Evolutionary conservation across 257 asterid species (phyloP), one percentile per base, ranked within the genome.

Genomic region (Striga asiatica): DNA sequence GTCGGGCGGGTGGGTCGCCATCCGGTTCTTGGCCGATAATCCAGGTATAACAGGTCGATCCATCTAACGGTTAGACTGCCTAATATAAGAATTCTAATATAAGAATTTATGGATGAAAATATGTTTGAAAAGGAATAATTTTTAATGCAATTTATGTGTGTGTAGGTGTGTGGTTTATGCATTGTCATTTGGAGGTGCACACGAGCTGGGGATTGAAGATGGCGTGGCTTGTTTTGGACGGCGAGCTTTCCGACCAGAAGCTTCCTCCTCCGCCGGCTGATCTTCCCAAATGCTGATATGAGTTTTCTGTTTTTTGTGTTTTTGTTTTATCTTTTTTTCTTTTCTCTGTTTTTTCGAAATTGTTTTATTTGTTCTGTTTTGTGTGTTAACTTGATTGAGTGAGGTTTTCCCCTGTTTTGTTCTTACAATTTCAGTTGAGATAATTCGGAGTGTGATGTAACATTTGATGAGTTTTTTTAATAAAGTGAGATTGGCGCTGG

Each of bases 151-250:
- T 10, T 38, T 38, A 0, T 11, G 2, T 10, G 2, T 2, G 46
- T 0, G 3, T 38, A 71, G 73, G 78, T 12, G 78, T 68, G 7
- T 73, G 78, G 78, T 73, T 73, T 48, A 73, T 68, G 78, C 78
- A 73, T n/a, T n/a, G 78, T 59, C 74, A 72, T 23, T 27, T 72
- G 42, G 78, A 72, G 32, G 74, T 64, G 1, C 79, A 73, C 52
- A 73, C 75, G 27, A 73, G 75, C 29, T 73, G 79, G 78, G 78
- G 78, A 1, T 57, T 73, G 72, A 73, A 73, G 42, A 73, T 73
- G 78, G 78, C 78, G 2, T 73, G 78, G 78, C 72, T 73, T 41
- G 75, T 73, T 0, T 51, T 73, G 49, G 79, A 73, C 11, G 79
- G 79, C 18, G 65, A 69, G 0, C 70, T 73, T 42, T 70, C 79